Evolutionary conservation across 441 rosid species (phyloP), one percentile per base, ranked within the genome.

Genomic region (Erodium moschatum): DNA sequence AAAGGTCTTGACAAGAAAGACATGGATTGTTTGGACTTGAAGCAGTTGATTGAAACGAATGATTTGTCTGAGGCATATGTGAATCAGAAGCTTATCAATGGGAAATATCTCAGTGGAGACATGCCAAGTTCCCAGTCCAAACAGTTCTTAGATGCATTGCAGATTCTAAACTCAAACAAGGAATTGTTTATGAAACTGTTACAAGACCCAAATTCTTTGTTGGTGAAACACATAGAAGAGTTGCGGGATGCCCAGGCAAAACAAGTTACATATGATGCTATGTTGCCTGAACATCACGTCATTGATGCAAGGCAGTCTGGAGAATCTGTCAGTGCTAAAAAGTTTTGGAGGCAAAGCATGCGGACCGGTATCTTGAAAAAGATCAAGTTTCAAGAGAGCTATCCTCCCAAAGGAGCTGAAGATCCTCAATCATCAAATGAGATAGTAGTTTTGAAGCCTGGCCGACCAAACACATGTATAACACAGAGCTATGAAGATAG

Each of bases 121-220:
- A 78, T 69, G 64, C 64, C 67, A 15, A 70, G 69, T 44, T 44
- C 76, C 24, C 80, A 76, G 74, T 79, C 93, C 10, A 87, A 84
- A 75, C 80, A 86, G 70, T 85, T 90, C 77, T 77, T 83, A 81
- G 90, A 86, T 71, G 89, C 94, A 48, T 74, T 90, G 69, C 85
- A 86, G 72, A 75, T 85, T 19, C 52, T 90, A 62, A 86, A 88
- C 75, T 86, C 86, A 3, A 90, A 90, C 77, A 86, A 82, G 83
- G 92, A 88, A 50, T 70, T 90, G 69, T 85, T 88, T 63, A 21
- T 82, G 40, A 86, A 85, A 70, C 87, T 88, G 70, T 81, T 90
- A 44, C 90, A 88, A 70, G 92, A 90, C 72, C 97, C 92, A 20
- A 77, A 81, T 75, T 90, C 90, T 44, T 73, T 88, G 60, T 68